Evolutionary conservation across 139 green algal species (phyloP), one percentile per base, ranked within the genome.

Genomic region (Chlamydomonas incerta): DNA sequence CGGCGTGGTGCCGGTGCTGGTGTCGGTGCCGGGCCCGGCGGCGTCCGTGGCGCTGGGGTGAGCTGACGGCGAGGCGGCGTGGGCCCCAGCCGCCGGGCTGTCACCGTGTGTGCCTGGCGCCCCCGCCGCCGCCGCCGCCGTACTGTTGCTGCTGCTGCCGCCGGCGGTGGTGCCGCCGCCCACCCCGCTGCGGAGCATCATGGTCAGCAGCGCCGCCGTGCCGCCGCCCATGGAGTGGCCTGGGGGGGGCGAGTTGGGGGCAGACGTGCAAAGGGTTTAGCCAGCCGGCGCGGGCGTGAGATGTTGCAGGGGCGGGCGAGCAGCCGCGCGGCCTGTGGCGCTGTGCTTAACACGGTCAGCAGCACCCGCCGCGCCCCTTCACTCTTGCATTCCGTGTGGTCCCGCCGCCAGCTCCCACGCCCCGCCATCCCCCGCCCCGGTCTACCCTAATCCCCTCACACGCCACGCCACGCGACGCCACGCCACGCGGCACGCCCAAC

Each of bases 161-260:
- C 28, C 10, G 13, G 37, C 26, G 31, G 77, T 67, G 46, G 62
- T 11, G 60, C 15, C 6, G 14, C 13, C 29, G 26, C 37, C 55
- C 31, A 84, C 73, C 20, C 72, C 50, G 11, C 92, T 88, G 0
- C 90, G 87, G 68, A 93, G 69, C 96, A 98, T 97, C 94, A 97
- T 98, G n/a, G 95, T 97, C 29, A 98, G 91, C 88, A 98, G 88
- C 10, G 94, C 96, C 17, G 96, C 96, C 9, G 94, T 96, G 74
- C 96, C 96, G 41, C 91, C 96, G 8, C 96, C 96, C 90, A 98
- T 93, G 18, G 92, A 96, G 87, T 98, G 74, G 24, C 74, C 74
- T 81, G 52, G 23, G 24, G 55, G 31, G 55, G 2, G 55, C 20
- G 55, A 5, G 55, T 5, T 50, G 52, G n/a, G n/a, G n/a, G n/a